A percentile compares a stretch with the other conserved stretches of the same genome.
Evolutionary conservation across 192 early-diverging fungal genomes (phyloP).

Genomic region (Coemansia sp.): DNA sequence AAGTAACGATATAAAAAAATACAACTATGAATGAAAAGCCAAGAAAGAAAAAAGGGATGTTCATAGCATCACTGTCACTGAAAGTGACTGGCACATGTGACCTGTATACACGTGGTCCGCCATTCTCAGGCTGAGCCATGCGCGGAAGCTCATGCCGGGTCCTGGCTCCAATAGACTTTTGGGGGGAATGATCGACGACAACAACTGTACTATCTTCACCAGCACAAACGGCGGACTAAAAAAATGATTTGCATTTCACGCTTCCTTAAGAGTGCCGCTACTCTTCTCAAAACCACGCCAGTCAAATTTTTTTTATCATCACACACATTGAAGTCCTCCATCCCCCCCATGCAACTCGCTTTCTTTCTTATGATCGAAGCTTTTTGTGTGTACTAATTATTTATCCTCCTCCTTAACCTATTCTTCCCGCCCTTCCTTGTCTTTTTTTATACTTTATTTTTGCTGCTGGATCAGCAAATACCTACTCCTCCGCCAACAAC

Average conservation of each 20-base stretch:
- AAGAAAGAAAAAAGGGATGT: background rate
- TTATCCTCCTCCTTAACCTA: background rate
- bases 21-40: slow-evolving; percentile 1
- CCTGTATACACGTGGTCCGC: slow-evolving; percentile 1
- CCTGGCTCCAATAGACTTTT: background rate
- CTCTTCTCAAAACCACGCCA: background rate
- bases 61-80: background rate
- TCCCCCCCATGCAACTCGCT: background rate
- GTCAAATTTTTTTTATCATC: background rate
- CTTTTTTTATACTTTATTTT: background rate
- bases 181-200: background rate
- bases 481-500: background rate
- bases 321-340: background rate
- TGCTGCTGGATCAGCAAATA: slow-evolving; percentile 9
- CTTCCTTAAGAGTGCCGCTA: background rate
- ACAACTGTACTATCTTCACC: background rate
- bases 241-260: background rate
- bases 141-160: background rate
- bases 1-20: background rate
- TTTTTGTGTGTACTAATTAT: slow-evolving; percentile 7
- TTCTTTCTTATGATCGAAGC: background rate
- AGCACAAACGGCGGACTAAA: background rate
- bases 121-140: background rate
- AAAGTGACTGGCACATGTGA: slow-evolving; percentile 10
- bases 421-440: background rate